phyloP scores from a whole-genome alignment of 2,329 filamentous ascomycete genomes.

The Epicoccum sorghinum region DNA sequence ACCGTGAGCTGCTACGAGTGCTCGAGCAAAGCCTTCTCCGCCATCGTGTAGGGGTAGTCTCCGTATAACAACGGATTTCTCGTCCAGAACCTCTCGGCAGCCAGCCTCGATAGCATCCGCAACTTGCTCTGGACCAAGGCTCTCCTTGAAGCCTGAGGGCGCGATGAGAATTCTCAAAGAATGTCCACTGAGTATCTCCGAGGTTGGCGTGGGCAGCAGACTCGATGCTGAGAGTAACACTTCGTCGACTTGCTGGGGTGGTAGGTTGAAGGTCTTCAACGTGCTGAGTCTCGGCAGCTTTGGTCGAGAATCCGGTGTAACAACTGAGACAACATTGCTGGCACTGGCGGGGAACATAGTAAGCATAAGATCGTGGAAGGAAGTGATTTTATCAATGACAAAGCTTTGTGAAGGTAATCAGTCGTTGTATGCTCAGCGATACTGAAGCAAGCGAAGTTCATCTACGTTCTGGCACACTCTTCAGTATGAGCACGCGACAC shows the following conservation, averaged over 20 bases:
- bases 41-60: constrained; percentile 61
- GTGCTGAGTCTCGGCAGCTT: constrained; percentile 26
- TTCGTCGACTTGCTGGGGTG: constrained; percentile 24
- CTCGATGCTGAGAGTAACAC: constrained; percentile 25
- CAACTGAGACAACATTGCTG: constrained; percentile 5
- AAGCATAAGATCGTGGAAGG: constrained; percentile 11
- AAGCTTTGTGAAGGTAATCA: too few species aligned
- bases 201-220: constrained; percentile 25
- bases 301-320: constrained; percentile 14
- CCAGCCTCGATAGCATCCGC: constrained; percentile 59
- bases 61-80: constrained; percentile 49
- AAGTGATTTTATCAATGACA: too few species aligned
- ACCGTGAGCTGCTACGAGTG: constrained; percentile 52
- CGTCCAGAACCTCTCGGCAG: constrained; percentile 51
- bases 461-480: neutral
- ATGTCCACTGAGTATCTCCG: constrained; percentile 27
- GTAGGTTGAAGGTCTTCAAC: constrained; percentile 31
- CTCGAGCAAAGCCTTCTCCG: constrained; percentile 59
- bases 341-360: constrained; percentile 14
- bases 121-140: constrained; percentile 56
- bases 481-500: constrained; percentile 17
- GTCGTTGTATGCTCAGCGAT: too few species aligned
- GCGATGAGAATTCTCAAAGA: constrained; percentile 53
- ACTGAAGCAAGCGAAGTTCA: constrained; percentile 15
- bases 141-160: constrained; percentile 62